Base-by-base conservation (phyloP, 2,329 filamentous ascomycete species). In the Fonsecaea multimorphosa region DNA sequence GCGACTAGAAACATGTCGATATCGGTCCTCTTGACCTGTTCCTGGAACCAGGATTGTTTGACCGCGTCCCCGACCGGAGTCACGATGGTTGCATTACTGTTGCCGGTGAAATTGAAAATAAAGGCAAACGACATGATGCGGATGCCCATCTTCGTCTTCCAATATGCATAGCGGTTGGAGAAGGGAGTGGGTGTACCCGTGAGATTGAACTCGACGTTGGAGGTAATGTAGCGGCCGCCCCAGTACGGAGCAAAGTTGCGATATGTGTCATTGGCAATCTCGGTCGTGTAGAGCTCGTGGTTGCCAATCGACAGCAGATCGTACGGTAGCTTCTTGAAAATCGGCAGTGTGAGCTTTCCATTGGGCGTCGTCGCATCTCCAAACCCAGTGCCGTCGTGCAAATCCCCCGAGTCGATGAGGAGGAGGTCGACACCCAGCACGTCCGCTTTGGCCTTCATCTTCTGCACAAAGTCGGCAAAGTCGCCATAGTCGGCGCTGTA, bases 401-500 rank as follows among this genome's bases (percentile, higher is more conserved):
- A 77, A 73, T 90, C 87, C 22, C 79, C 81, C 51, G 86, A 88
- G 71, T 89, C 87, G 56, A 89, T 76, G 12, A 89, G 74, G 56
- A 89, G 77, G 63, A 89, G 72, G 70, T 89, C 87, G 5, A 88
- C 86, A 9, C 83, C 82, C 68, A 87, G 78, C 12, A 82, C 78
- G 22, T 78, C 77, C 3, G 87, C 87, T 70, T 84, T 86, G 62
- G 83, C 76, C 74, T 85, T 86, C 85, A 89, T 87, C 67, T 83
- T 83, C 57, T 80, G 82, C 12, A 83, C 81, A 72, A 89, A 89
- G 61, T 84, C 84, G 49, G 86, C 85, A 74, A 85, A 88, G 73
- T 89, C 87, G 27, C 87, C 87, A 85, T 86, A 89, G 72, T 89
- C 87, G 1, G 86, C 87, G 46, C 86, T 86, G 78, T 95, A 99